Percentiles rank a stretch among this genome's conserved stretches.
phyloP scores from a whole-genome alignment of 1,284 basidiomycete genomes.

The Porodaedalea pini region DNA sequence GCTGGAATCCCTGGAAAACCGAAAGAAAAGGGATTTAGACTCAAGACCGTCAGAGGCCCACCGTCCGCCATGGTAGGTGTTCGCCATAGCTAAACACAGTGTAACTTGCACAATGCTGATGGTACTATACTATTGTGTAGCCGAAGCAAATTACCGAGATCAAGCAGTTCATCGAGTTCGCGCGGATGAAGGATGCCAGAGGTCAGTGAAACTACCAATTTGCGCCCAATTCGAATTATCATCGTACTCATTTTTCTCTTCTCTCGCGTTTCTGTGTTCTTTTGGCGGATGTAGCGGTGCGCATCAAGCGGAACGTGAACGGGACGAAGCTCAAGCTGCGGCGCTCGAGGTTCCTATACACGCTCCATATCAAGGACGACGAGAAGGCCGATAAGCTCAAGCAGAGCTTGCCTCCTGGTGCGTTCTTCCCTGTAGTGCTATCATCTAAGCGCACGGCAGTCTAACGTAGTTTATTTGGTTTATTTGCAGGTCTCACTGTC shows the following conservation, averaged over 20 bases:
- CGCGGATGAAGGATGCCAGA: slow-evolving; percentile 83
- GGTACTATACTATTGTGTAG: slow-evolving; percentile 40
- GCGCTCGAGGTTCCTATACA: slow-evolving; percentile 97
- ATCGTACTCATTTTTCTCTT: neutral
- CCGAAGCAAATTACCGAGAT: slow-evolving; percentile 98
- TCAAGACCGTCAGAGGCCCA: no score
- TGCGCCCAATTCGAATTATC: neutral
- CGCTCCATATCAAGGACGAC: slow-evolving; percentile 89
- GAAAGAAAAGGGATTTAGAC: no score
- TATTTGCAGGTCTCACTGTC: slow-evolving; percentile 52
- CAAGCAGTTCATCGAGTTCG: slow-evolving; percentile 98
- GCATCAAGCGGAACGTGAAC: slow-evolving; percentile 90
- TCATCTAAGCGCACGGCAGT: neutral
- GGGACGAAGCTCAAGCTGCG: slow-evolving; percentile 99
- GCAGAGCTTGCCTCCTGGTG: slow-evolving; percentile 93
- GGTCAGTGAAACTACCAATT: slow-evolving; percentile 43
- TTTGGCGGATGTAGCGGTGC: slow-evolving; percentile 63
- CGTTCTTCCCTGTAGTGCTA: slow-evolving; percentile 27
- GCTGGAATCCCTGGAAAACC: no score
- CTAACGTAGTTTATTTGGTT: neutral
- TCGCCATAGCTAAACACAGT: neutral
- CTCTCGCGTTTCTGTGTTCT: neutral
- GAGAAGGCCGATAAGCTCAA: slow-evolving; percentile 99
- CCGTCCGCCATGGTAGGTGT: neutral
- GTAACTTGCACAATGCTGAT: neutral